These are phyloP conservation scores for Cryptococcus wingfieldii DNA, from an alignment of 1,284 basidiomycete genomes.

Conservation along the genomic window DNA sequence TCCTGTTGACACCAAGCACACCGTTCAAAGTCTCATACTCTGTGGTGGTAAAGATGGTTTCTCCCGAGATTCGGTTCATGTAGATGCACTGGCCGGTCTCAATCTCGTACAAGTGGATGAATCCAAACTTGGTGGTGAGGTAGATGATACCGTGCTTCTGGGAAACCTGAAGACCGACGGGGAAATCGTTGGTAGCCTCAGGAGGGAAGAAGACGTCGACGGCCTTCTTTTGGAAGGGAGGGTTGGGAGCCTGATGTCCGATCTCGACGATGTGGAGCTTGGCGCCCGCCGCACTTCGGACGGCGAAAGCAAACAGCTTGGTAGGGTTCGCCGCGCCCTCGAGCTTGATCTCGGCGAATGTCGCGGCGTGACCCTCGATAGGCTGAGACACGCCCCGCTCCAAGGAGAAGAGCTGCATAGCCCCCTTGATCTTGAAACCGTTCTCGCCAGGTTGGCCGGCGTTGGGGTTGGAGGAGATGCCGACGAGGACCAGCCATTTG, in stretches of 20 bases:
- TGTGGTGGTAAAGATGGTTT: slow-evolving; percentile 98
- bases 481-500: slow-evolving; percentile 95
- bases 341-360: slow-evolving; percentile 87
- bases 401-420: slow-evolving; percentile 83
- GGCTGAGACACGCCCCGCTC: slow-evolving; percentile 90
- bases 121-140: slow-evolving; percentile 97
- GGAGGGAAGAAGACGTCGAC: slow-evolving; percentile 99
- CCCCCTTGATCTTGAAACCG: slow-evolving; percentile 96
- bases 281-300: slow-evolving; percentile 90
- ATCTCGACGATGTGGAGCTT: slow-evolving; percentile 99
- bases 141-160: slow-evolving; percentile 96
- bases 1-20: slow-evolving; percentile 99
- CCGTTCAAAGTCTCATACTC: slow-evolving; percentile 91
- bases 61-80: slow-evolving; percentile 99
- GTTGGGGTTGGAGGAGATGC: slow-evolving; percentile 89
- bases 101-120: slow-evolving; percentile 98
- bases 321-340: slow-evolving; percentile 78
- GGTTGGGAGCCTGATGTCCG: slow-evolving; percentile 90
- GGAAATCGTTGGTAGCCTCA: slow-evolving; percentile 97
- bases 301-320: slow-evolving; percentile 94
- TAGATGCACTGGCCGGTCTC: slow-evolving; percentile 98
- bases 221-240: slow-evolving; percentile 95
- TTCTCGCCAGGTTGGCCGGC: slow-evolving; percentile 63
- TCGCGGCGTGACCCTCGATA: slow-evolving; percentile 97
- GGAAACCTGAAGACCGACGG: slow-evolving; percentile 99